These are phyloP conservation scores for Calonectria pseudoturangicola DNA, from an alignment of 2,329 filamentous ascomycete genomes.

Conservation along the genomic window DNA sequence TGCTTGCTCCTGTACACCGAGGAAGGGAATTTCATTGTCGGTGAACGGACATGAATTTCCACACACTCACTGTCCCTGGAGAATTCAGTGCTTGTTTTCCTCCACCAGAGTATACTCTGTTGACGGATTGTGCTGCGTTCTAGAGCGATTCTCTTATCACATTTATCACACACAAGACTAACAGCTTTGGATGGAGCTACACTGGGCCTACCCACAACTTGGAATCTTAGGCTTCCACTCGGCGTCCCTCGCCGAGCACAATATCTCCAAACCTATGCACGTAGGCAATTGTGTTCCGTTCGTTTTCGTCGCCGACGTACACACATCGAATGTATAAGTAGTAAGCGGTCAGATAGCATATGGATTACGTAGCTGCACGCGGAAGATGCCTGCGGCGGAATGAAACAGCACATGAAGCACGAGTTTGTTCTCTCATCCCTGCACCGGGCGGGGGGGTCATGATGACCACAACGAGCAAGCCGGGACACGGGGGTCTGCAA, in stretches of 20 bases:
- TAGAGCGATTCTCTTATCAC: slow-evolving; percentile 12
- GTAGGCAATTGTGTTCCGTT: slow-evolving; percentile 30
- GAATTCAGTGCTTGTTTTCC: slow-evolving; percentile 12
- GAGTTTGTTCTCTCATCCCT: slow-evolving; percentile 35
- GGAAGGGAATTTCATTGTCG: slow-evolving; percentile 41
- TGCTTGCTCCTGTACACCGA: slow-evolving; percentile 37
- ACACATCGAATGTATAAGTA: slow-evolving; percentile 25
- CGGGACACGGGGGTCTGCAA: slow-evolving; percentile 42
- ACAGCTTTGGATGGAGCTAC: slow-evolving; percentile 5
- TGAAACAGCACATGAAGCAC: slow-evolving; percentile 41
- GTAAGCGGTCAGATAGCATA: slow-evolving; percentile 50
- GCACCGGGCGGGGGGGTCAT: slow-evolving; percentile 33
- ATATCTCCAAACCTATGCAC: slow-evolving; percentile 30
- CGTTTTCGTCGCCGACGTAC: slow-evolving; percentile 21
- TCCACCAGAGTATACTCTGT: not conserved
- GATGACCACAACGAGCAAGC: slow-evolving; percentile 35
- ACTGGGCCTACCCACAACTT: slow-evolving; percentile 32
- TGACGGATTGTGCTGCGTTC: not conserved
- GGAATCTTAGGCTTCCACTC: slow-evolving; percentile 35
- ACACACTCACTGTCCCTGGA: slow-evolving; percentile 3
- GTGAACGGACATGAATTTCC: slow-evolving; percentile 39
- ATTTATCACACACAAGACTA: slow-evolving; percentile 25
- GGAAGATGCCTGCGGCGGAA: slow-evolving; percentile 35
- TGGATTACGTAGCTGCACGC: slow-evolving; percentile 46
- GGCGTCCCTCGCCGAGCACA: slow-evolving; percentile 28